A percentile compares a stretch with the other conserved stretches of the same genome.
phyloP scores from a whole-genome alignment of 2,329 filamentous ascomycete genomes.

The Lachnellula subtilissima region DNA sequence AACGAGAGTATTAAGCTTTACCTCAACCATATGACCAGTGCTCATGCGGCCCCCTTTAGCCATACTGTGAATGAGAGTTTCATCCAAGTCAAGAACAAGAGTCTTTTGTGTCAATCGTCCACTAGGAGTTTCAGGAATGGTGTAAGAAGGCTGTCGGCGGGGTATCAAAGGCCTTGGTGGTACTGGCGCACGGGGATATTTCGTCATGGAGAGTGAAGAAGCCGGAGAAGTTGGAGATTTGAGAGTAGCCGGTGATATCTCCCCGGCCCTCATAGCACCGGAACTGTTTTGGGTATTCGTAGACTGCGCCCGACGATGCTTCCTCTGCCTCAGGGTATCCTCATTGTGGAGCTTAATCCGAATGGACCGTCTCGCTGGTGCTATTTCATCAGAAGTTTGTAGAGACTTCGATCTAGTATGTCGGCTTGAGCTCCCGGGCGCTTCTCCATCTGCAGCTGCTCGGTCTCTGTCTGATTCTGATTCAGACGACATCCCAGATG shows the following conservation, averaged over 20 bases:
- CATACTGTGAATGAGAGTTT: slow-evolving; percentile 97
- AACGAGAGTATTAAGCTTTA: slow-evolving; percentile 72
- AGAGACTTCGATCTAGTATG: slow-evolving; percentile 62
- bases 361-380: slow-evolving; percentile 71
- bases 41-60: slow-evolving; percentile 94
- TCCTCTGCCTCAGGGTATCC: slow-evolving; percentile 67
- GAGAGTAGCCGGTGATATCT: slow-evolving; percentile 67
- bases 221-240: slow-evolving; percentile 90
- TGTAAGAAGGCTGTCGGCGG: slow-evolving; percentile 82
- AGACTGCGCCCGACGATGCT: slow-evolving; percentile 58
- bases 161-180: slow-evolving; percentile 89
- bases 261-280: slow-evolving; percentile 28
- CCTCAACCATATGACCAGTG: slow-evolving; percentile 97
- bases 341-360: slow-evolving; percentile 86
- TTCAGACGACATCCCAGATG: slow-evolving; percentile 60
- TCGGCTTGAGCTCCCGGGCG: slow-evolving; percentile 29
- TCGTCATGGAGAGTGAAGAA: slow-evolving; percentile 64
- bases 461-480: slow-evolving; percentile 56
- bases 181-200: slow-evolving; percentile 84
- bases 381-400: slow-evolving; percentile 57
- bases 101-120: slow-evolving; percentile 73
- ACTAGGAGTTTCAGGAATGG: slow-evolving; percentile 46
- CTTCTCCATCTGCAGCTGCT: slow-evolving; percentile 19
- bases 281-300: slow-evolving; percentile 39
- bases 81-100: slow-evolving; percentile 89